Base-by-base conservation (phyloP, 192 early-diverging fungal species). In the Phycomyces nitens region DNA sequence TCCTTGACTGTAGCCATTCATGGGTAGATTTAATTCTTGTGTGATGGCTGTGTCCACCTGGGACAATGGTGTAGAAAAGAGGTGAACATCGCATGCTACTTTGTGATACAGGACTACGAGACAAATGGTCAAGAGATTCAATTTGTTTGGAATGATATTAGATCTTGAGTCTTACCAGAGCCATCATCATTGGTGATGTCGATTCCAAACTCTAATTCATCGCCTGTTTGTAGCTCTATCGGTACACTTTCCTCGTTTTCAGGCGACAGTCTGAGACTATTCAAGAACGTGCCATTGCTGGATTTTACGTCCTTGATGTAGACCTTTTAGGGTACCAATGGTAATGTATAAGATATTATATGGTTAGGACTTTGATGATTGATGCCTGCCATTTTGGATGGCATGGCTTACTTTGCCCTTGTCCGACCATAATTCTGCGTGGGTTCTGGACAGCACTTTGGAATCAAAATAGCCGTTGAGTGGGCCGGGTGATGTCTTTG, bases 241-340 rank as follows among this genome's bases (percentile, higher is more conserved):
- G 86, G 79, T 2, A 62, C 79, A 65, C 84, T 85, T 62, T 84
- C 81, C 18, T 75, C 65, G 52, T 79, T 77, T 68, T 92, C 92
- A 4, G 83, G 81, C 39, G 82, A 85, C 20, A 94, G 70, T 53
- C 92, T 72, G 15, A 76, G 70, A 14, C 81, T 84, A 66, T 94
- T 91, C 21, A 94, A 59, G 69, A 92, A 94, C 0, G 92, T 94
- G 15, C 92, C 92, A 65, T 94, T 94, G 60, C 82, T 86, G 2
- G 88, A 90, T 62, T 86, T 86, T 18, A 87, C 77, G 67, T 94
- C 92, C 26, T 85, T 82, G 50, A 92, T 86, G 63, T 61, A 88
- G 2, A 88, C 80, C 86, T 90, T 58, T 24, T 15, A 34, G 7
- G 7, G 2, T 5, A 34, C 2, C 29, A 34, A 34, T 34, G 2